Evolutionary conservation across 1,139 yeast species (phyloP).

Genomic region (Scheffersomyces stambukii): DNA sequence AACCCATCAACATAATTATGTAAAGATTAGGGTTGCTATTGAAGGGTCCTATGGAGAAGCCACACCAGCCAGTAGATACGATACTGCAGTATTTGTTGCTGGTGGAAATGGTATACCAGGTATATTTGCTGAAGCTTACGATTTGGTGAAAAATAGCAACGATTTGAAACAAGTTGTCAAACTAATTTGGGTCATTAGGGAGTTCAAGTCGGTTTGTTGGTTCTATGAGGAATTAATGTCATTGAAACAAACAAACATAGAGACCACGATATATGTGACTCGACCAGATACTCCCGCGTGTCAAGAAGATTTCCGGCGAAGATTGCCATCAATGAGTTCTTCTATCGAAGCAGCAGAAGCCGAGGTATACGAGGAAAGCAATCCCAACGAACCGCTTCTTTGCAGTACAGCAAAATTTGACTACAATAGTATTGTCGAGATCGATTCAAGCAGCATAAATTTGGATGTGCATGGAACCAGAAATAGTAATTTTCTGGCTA

Average conservation of each 20-base stretch:
- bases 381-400: too few species aligned
- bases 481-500: too few species aligned
- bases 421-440: too few species aligned
- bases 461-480: too few species aligned
- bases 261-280: constrained; percentile 42
- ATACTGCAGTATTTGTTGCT: constrained; percentile 38
- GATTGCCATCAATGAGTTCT: too few species aligned
- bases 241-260: constrained; percentile 27
- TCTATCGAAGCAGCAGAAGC: too few species aligned
- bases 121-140: constrained; percentile 33
- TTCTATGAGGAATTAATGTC: constrained; percentile 44
- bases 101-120: constrained; percentile 47
- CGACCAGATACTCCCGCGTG: constrained; percentile 19
- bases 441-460: too few species aligned
- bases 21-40: constrained; percentile 26
- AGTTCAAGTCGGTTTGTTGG: constrained; percentile 42
- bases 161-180: constrained; percentile 24
- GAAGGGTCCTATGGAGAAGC: constrained; percentile 42
- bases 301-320: constrained; percentile 4
- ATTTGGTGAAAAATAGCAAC: constrained; percentile 30
- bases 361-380: too few species aligned
- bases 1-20: constrained; percentile 21
- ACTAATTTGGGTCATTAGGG: constrained; percentile 51
- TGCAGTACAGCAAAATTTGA: too few species aligned
- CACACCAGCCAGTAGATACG: constrained; percentile 24